These are phyloP conservation scores for Mycena polygramma DNA, from an alignment of 768 basidiomycete genomes.

Conservation along the genomic window DNA sequence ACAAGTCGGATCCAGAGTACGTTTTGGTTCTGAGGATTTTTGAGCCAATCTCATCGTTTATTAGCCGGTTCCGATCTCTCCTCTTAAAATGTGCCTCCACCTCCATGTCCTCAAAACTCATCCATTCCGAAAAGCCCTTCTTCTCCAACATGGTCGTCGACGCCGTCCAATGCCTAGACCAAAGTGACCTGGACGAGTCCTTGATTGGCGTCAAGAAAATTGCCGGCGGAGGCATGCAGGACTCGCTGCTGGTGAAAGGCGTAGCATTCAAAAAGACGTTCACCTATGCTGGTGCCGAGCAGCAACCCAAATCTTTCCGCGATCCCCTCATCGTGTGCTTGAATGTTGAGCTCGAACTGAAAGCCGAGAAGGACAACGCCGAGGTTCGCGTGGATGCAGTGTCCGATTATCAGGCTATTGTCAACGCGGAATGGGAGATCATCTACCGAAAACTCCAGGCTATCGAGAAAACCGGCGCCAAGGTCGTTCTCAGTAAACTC, in stretches of 20 bases:
- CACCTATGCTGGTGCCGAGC: slow-evolving; percentile 98
- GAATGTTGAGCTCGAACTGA: slow-evolving; percentile 98
- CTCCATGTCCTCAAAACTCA: slow-evolving; percentile 99
- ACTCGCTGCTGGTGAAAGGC: slow-evolving; percentile 89
- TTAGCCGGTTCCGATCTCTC: slow-evolving; percentile 91
- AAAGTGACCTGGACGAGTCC: slow-evolving; percentile 93
- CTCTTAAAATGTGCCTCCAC: slow-evolving; percentile 97
- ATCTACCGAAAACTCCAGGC: slow-evolving; percentile 98
- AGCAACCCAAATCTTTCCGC: slow-evolving; percentile 94
- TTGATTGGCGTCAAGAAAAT: slow-evolving; percentile 99
- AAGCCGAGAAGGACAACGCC: slow-evolving; percentile 99
- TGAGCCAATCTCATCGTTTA: slow-evolving; percentile 30
- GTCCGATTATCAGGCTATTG: slow-evolving; percentile 98
- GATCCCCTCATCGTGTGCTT: slow-evolving; percentile 92
- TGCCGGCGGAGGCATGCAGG: slow-evolving; percentile 97
- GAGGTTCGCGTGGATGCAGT: slow-evolving; percentile 98
- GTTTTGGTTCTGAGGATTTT: slow-evolving; percentile 44
- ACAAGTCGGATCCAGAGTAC: slow-evolving; percentile 91
- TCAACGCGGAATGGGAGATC: slow-evolving; percentile 99
- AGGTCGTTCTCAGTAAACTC: slow-evolving; percentile 96
- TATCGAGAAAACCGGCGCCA: slow-evolving; percentile 96
- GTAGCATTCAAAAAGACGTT: slow-evolving; percentile 99
- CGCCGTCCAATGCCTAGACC: slow-evolving; percentile 93
- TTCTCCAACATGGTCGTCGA: slow-evolving; percentile 99
- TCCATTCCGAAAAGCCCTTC: slow-evolving; percentile 98